These are phyloP conservation scores for Seminavis robusta DNA, from an alignment of 108 stramenopile species.

Conservation along the genomic window DNA sequence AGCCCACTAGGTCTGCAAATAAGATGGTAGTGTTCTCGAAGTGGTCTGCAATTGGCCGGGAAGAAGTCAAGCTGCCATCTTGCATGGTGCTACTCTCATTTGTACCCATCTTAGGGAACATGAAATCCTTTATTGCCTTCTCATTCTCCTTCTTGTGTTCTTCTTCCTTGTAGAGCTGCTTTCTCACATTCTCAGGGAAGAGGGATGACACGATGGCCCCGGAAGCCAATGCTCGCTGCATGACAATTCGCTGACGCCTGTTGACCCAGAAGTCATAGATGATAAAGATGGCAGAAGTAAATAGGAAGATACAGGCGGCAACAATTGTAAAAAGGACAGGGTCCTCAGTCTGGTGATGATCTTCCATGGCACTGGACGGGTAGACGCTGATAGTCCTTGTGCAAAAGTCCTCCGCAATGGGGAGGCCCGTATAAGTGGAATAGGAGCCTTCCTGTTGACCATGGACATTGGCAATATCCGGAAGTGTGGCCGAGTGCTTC, in stretches of 20 bases:
- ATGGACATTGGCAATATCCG: not conserved
- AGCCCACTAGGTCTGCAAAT: no score
- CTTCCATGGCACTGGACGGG: conserved; percentile 4
- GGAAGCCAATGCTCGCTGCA: conserved; percentile 14
- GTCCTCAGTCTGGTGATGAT: not conserved
- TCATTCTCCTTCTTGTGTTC: not conserved
- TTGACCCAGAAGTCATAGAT: conserved; percentile 18
- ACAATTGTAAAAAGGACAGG: conserved; percentile 32
- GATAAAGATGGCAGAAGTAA: conserved; percentile 9
- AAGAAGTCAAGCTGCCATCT: no score
- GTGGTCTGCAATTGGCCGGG: no score
- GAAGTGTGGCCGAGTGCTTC: not conserved
- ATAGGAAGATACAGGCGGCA: conserved; percentile 34
- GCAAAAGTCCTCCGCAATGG: conserved; percentile 11
- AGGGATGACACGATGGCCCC: conserved; percentile 20
- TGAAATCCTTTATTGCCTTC: no score
- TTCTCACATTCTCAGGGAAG: conserved; percentile 26
- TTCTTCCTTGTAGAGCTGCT: conserved; percentile 15
- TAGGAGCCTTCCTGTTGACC: not conserved
- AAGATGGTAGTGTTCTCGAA: no score
- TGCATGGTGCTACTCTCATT: no score
- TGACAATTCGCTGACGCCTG: conserved; percentile 16
- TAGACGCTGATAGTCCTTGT: conserved; percentile 12
- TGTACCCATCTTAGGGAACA: no score
- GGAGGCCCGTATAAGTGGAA: not conserved